These are phyloP conservation scores for Serendipita sp. DNA, from an alignment of 768 basidiomycete species.

Conservation along the genomic window DNA sequence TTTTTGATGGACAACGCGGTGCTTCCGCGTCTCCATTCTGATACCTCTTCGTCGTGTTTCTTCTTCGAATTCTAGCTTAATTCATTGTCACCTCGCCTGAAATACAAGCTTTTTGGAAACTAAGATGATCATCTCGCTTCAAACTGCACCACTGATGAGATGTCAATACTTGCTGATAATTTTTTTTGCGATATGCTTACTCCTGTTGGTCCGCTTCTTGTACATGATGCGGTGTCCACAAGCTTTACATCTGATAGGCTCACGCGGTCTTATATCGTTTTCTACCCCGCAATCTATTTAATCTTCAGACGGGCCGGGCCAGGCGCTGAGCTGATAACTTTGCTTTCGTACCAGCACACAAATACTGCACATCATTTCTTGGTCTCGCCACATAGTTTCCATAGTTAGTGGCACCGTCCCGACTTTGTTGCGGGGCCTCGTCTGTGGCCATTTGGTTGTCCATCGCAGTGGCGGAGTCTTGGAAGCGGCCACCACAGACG, in stretches of 20 bases:
- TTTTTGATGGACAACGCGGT: background rate
- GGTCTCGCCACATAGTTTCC: conserved; percentile 11
- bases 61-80: background rate
- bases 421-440: background rate
- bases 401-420: background rate
- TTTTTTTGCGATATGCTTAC: conserved; percentile 32
- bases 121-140: conserved; percentile 46
- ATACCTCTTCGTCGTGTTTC: background rate
- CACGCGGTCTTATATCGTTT: conserved; percentile 79
- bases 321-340: background rate
- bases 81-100: background rate
- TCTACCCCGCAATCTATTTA: conserved; percentile 72
- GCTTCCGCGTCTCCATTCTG: background rate
- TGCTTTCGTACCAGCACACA: conserved; percentile 53
- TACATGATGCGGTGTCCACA: conserved; percentile 99
- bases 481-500: background rate
- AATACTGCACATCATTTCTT: conserved; percentile 58
- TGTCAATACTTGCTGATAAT: background rate
- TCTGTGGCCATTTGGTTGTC: conserved; percentile 1
- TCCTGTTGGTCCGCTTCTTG: conserved; percentile 87
- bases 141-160: conserved; percentile 54
- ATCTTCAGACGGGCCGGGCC: background rate
- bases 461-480: background rate
- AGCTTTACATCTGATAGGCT: conserved; percentile 89
- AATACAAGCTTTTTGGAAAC: background rate